Evolutionary conservation across 2,329 filamentous ascomycete species (phyloP).

Genomic region (Lachnellula subtilissima): DNA sequence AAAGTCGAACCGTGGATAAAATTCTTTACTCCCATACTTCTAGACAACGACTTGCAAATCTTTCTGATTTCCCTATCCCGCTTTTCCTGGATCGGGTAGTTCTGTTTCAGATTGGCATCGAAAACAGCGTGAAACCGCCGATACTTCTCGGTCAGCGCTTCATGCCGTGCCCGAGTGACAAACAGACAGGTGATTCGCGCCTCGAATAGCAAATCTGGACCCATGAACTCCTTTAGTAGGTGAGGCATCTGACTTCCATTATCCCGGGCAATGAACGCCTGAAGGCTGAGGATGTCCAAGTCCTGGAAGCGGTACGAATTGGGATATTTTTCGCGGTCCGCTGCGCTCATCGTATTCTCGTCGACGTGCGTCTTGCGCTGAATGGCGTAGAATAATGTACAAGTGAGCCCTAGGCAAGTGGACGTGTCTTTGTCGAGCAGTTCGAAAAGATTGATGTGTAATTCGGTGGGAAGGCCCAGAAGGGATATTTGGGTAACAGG

Average conservation of each 20-base stretch:
- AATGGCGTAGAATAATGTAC: conserved; percentile 29
- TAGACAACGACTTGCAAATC: too few relatives aligned
- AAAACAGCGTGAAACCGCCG: neutral
- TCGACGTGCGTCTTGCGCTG: conserved; percentile 12
- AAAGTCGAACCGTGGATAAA: too few relatives aligned
- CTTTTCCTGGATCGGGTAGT: too few relatives aligned
- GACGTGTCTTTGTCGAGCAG: conserved; percentile 19
- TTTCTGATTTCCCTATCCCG: too few relatives aligned
- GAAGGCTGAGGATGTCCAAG: too few relatives aligned
- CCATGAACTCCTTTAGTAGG: neutral
- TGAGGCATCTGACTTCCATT: conserved; percentile 7
- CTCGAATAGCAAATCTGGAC: neutral
- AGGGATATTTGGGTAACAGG: neutral
- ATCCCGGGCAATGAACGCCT: conserved; percentile 2
- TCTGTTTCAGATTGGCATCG: too few relatives aligned
- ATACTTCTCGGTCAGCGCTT: neutral
- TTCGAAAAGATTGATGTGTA: neutral
- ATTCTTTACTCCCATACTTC: too few relatives aligned
- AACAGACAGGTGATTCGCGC: neutral
- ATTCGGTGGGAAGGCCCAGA: conserved; percentile 14
- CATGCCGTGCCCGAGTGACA: neutral
- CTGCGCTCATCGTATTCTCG: neutral
- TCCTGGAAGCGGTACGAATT: neutral
- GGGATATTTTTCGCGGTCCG: neutral
- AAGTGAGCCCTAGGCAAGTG: conserved; percentile 8